Base-by-base conservation (phyloP, 495 filamentous ascomycete genomes). In the Lasiosphaeria ovina region DNA sequence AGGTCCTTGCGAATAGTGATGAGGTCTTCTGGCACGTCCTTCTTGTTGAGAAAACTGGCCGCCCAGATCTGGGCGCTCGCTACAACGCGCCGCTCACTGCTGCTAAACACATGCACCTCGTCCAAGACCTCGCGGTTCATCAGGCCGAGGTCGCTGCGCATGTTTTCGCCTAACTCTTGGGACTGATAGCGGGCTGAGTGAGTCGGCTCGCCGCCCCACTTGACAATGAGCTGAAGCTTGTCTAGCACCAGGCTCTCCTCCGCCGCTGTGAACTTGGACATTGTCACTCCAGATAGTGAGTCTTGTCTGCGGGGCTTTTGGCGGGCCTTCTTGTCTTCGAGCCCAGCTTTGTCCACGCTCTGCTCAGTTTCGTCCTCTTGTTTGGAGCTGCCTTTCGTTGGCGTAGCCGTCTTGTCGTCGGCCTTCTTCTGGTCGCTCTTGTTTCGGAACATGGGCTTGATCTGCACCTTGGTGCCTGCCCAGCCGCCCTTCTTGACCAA, bases 41-140 rank as follows among this genome's bases (percentile, higher is more conserved):
- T 93, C 72, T 90, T 83, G 57, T 92, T 87, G 54, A 97, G 81
- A 72, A 98, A 98, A 44, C 90, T 88, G 48, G 87, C 87, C 5
- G 92, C 89, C 89, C 93, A 98, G 59, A 98, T 98, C 82, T 97
- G 93, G 33, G 94, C 91, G 72, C 92, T 97, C 9, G 94, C 94
- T 44, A 89, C 95, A 51, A 97, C 93, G 66, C 94, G 87, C 24
- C 92, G 83, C 71, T 98, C 94, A 1, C 93, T 97, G 70, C 92
- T 97, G 59, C 90, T 95, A 74, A 93, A 98, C 33, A 98, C 86
- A 51, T 87, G 83, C 8, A 98, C 93, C 72, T 98, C 91, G 45
- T 92, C 89, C 16, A 98, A 78, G 10, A 90, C 86, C 68, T 96
- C 90, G 62, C 88, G 85, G 66, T 98, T 98, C 87, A 98, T 90